A percentile compares a stretch with the other conserved stretches of the same genome.
phyloP scores from a whole-genome alignment of 2,329 filamentous ascomycete genomes.

The Fusarium sp. region DNA sequence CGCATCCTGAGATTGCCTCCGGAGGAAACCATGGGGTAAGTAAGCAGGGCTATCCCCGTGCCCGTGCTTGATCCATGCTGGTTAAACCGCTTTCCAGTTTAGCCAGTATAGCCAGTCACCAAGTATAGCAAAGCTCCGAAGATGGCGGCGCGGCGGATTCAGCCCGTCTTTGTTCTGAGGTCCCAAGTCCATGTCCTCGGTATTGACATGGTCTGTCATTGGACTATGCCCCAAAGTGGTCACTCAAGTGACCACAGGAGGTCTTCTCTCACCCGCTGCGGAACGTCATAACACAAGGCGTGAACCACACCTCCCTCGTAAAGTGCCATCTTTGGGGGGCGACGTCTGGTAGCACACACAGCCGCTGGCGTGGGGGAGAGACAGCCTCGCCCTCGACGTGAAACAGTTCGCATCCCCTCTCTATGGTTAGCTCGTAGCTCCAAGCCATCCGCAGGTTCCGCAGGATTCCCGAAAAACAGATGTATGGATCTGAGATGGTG shows the following conservation, averaged over 20 bases:
- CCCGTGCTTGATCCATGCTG: constrained; percentile 15
- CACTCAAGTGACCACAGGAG: constrained; percentile 24
- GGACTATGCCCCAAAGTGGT: constrained; percentile 18
- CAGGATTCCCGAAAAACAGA: constrained; percentile 30
- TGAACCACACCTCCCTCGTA: constrained; percentile 11
- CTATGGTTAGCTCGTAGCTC: constrained; percentile 9
- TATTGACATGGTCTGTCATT: constrained; percentile 37
- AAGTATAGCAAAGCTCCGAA: constrained; percentile 6
- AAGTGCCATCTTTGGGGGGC: constrained; percentile 15
- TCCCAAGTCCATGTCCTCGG: constrained; percentile 48
- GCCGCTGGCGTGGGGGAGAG: constrained; percentile 21
- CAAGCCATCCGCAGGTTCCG: constrained; percentile 24
- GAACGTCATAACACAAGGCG: constrained; percentile 26
- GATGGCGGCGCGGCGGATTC: constrained; percentile 25
- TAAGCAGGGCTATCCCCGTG: constrained; percentile 12
- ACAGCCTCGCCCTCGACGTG: constrained; percentile 21
- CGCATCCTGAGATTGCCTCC: constrained; percentile 14
- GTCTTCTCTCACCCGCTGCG: constrained; percentile 18
- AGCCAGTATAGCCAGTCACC: not conserved
- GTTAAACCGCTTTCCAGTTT: constrained; percentile 12
- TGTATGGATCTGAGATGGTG: constrained; percentile 36
- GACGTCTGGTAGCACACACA: constrained; percentile 14
- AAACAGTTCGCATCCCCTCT: constrained; percentile 25
- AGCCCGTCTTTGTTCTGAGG: constrained; percentile 25
- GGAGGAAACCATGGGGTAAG: constrained; percentile 4